Conservation (phyloP, 2,329 filamentous ascomycete species). For the Metarhizium album region DNA sequence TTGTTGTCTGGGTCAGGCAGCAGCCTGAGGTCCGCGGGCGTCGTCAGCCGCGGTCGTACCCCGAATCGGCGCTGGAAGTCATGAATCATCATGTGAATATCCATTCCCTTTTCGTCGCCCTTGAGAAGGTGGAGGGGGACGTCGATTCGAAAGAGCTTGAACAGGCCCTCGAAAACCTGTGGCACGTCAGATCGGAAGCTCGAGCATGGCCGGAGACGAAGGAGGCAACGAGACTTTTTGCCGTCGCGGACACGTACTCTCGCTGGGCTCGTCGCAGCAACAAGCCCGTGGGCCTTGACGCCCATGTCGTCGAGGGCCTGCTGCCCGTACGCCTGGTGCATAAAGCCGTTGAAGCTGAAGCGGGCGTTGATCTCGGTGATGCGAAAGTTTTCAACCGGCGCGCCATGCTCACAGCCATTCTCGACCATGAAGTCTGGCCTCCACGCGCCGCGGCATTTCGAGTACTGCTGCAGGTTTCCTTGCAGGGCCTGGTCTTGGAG, state of each 20-base stretch:
- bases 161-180: slow-evolving; percentile 22
- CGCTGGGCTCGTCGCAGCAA: slow-evolving; percentile 15
- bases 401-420: slow-evolving; percentile 8
- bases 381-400: slow-evolving; percentile 15
- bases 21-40: slow-evolving; percentile 22
- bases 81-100: slow-evolving; percentile 28
- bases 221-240: too few relatives aligned
- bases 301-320: slow-evolving; percentile 14
- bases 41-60: slow-evolving; percentile 22
- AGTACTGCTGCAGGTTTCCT: slow-evolving; percentile 15
- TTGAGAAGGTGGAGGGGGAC: slow-evolving; percentile 27
- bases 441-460: slow-evolving; percentile 21
- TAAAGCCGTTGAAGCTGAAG: slow-evolving; percentile 28
- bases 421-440: slow-evolving; percentile 30
- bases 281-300: slow-evolving; percentile 7
- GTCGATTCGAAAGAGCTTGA: slow-evolving; percentile 18
- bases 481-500: slow-evolving; percentile 16
- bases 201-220: not conserved
- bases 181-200: not conserved
- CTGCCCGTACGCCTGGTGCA: slow-evolving; percentile 21
- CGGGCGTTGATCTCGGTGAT: slow-evolving; percentile 32
- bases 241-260: slow-evolving; percentile 12
- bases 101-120: slow-evolving; percentile 25
- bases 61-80: slow-evolving; percentile 18
- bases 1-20: slow-evolving; percentile 15